Evolutionary conservation across 225 moss, liverwort and hornwort species (phyloP).

Genomic region (Rhytidiadelphus loreus): DNA sequence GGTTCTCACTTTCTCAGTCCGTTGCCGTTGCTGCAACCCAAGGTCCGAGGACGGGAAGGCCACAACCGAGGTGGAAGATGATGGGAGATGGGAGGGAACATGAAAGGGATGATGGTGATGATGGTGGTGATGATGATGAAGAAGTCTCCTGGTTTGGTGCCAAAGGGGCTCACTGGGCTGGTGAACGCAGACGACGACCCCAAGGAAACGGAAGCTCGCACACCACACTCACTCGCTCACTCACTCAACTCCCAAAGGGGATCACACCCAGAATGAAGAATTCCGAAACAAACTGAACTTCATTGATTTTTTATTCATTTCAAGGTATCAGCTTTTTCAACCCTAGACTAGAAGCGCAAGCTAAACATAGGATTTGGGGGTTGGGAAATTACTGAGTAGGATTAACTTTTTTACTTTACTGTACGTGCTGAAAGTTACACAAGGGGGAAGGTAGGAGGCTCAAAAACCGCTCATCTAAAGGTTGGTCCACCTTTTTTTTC

Average conservation of each 20-base stretch:
- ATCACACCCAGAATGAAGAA: neutral
- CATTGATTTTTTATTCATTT: neutral
- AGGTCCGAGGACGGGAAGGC: neutral
- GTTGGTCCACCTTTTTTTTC: too few species aligned
- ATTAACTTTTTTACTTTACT: too few species aligned
- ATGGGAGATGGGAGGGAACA: neutral
- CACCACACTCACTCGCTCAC: neutral
- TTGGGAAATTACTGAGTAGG: neutral
- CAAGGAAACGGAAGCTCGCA: neutral
- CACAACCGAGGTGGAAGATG: neutral
- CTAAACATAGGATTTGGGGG: neutral
- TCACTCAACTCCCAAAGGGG: neutral
- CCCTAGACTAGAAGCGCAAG: neutral
- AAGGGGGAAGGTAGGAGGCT: too few species aligned
- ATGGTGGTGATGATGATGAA: neutral
- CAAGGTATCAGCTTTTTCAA: neutral
- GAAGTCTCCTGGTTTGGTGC: neutral
- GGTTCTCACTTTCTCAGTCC: neutral
- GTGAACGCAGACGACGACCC: neutral
- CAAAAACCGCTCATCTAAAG: too few species aligned
- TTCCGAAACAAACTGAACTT: neutral
- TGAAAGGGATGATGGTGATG: neutral
- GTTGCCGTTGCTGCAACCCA: neutral
- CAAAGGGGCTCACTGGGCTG: neutral
- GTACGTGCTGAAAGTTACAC: too few species aligned